Evolutionary conservation across 1,284 basidiomycete genomes (phyloP).

Genomic region (Cutaneotrichosporon sp.): DNA sequence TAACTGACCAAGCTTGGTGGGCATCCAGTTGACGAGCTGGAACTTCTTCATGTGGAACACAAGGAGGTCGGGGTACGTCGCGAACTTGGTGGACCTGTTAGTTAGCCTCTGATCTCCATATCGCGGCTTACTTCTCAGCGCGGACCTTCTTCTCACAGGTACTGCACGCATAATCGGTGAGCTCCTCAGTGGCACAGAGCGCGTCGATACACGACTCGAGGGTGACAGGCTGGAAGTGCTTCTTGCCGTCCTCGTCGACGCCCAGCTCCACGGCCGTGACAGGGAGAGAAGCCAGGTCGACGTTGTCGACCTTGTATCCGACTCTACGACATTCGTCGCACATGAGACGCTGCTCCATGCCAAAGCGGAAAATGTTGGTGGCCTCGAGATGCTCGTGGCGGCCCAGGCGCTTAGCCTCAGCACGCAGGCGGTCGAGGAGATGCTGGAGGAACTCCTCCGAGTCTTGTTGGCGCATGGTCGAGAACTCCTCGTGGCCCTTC

Average conservation of each 20-base stretch:
- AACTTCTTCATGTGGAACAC: conserved; percentile 93
- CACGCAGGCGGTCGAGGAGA: conserved; percentile 68
- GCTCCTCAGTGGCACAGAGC: conserved; percentile 65
- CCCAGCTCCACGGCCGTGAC: conserved; percentile 66
- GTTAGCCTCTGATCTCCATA: conserved; percentile 1
- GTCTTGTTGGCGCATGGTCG: conserved; percentile 96
- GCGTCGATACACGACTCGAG: conserved; percentile 68
- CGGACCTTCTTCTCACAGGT: conserved; percentile 63
- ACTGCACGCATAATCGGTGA: conserved; percentile 68
- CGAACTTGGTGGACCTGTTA: conserved; percentile 68
- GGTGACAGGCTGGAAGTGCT: conserved; percentile 67
- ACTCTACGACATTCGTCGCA: conserved; percentile 81
- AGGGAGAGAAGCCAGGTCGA: conserved; percentile 75
- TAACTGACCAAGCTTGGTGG: conserved; percentile 78
- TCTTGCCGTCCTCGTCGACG: conserved; percentile 63
- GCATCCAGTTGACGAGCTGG: conserved; percentile 95
- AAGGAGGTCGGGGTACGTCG: conserved; percentile 84
- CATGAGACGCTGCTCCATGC: conserved; percentile 78
- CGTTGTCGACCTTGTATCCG: conserved; percentile 76
- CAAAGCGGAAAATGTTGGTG: conserved; percentile 76
- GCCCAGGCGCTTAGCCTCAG: conserved; percentile 62
- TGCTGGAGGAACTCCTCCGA: conserved; percentile 92
- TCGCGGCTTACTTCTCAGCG: conserved; percentile 62
- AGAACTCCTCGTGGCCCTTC: conserved; percentile 89
- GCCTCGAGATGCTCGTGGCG: conserved; percentile 57